phyloP scores from a whole-genome alignment of 331 rosid genomes.

The Erythrophleum ivorense region DNA sequence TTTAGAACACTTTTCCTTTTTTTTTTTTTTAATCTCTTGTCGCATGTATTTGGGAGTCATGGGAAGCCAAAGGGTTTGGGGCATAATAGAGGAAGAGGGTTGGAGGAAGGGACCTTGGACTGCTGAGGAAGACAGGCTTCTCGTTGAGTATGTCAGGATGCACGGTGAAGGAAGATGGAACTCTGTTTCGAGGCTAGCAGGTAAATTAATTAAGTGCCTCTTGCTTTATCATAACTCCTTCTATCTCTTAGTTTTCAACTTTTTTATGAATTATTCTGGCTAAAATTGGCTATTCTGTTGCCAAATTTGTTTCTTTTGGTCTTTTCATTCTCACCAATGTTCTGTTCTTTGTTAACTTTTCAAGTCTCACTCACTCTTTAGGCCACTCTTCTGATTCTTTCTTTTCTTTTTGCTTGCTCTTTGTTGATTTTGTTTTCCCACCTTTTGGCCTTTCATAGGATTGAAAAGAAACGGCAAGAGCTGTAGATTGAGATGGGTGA shows the following conservation, averaged over 20 bases:
- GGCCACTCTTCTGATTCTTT: neutral
- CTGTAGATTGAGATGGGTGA: conserved; percentile 98
- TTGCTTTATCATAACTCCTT: neutral
- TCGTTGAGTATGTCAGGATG: conserved; percentile 74
- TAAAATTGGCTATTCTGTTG: too few species aligned
- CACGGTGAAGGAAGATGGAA: conserved; percentile 99
- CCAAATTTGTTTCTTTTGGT: too few species aligned
- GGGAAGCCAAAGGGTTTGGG: conserved; percentile 72
- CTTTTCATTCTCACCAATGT: too few species aligned
- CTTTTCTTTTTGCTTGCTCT: neutral
- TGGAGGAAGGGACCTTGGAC: conserved; percentile 99
- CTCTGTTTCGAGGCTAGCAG: conserved; percentile 88
- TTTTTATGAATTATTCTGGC: too few species aligned
- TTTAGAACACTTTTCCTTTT: neutral
- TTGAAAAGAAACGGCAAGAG: conserved; percentile 94
- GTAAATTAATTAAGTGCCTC: conserved; percentile 29
- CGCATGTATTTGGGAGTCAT: conserved; percentile 60
- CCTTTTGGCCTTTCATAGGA: conserved; percentile 52
- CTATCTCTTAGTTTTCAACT: neutral
- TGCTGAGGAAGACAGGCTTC: conserved; percentile 84
- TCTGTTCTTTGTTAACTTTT: neutral
- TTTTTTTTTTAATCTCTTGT: neutral
- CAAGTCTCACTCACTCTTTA: neutral
- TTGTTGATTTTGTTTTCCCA: neutral
- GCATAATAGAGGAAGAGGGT: conserved; percentile 61